These are phyloP conservation scores for Diaporthe sp. DNA, from an alignment of 2,329 filamentous ascomycete species.

Conservation along the genomic window DNA sequence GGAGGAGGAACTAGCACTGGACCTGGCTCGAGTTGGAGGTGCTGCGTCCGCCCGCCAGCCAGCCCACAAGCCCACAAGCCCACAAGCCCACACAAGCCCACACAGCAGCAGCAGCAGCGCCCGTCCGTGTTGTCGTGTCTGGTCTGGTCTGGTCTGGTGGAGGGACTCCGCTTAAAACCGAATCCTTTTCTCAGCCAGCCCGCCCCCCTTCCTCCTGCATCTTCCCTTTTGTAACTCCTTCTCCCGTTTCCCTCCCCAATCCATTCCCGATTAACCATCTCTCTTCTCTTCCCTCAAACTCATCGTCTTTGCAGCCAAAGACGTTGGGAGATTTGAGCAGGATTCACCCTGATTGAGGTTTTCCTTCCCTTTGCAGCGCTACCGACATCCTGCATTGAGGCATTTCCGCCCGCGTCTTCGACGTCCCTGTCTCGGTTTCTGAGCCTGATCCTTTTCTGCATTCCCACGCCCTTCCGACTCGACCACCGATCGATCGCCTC, in stretches of 20 bases:
- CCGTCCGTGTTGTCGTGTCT: slow-evolving; percentile 14
- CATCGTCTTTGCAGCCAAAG: slow-evolving; percentile 33
- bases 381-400: slow-evolving; percentile 23
- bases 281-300: slow-evolving; percentile 30
- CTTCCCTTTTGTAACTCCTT: slow-evolving; percentile 39
- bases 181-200: slow-evolving; percentile 41
- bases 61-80: slow-evolving; percentile 8
- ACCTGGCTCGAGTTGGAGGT: not conserved
- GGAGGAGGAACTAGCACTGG: not conserved
- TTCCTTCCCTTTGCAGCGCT: not conserved
- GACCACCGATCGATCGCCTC: slow-evolving; percentile 26
- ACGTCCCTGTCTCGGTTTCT: not conserved
- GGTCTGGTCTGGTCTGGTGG: slow-evolving; percentile 19
- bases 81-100: not conserved
- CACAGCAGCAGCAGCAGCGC: slow-evolving; percentile 11
- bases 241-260: slow-evolving; percentile 38
- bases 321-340: slow-evolving; percentile 33
- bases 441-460: not conserved
- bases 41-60: not conserved
- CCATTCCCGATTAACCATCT: slow-evolving; percentile 24
- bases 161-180: slow-evolving; percentile 33
- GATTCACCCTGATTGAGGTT: slow-evolving; percentile 27
- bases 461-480: slow-evolving; percentile 15
- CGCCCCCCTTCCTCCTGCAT: slow-evolving; percentile 40
- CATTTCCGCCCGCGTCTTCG: not conserved